phyloP scores from a whole-genome alignment of 2,329 filamentous ascomycete genomes.

The Fusarium sp. region DNA sequence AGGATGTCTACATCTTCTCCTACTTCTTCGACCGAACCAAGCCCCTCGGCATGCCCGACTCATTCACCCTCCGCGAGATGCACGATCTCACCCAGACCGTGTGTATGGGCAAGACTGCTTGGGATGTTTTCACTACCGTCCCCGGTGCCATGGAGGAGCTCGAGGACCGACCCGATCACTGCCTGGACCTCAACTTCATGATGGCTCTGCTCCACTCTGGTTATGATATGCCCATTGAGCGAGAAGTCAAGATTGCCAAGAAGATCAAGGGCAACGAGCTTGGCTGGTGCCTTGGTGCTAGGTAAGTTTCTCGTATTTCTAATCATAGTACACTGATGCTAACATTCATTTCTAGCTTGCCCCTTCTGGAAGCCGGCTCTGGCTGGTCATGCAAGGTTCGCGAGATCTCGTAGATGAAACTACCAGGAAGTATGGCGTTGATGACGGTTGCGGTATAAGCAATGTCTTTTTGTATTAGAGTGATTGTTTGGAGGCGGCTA shows the following conservation, averaged over 20 bases:
- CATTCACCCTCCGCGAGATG: constrained; percentile 92
- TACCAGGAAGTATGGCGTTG: constrained; percentile 44
- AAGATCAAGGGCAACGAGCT: constrained; percentile 98
- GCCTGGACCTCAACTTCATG: constrained; percentile 98
- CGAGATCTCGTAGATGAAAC: constrained; percentile 72
- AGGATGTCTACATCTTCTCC: constrained; percentile 96
- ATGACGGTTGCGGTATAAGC: constrained; percentile 38
- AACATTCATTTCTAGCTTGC: constrained; percentile 72
- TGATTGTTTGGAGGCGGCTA: constrained; percentile 35
- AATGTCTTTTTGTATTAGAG: constrained; percentile 44
- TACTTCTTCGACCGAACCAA: constrained; percentile 98
- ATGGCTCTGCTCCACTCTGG: constrained; percentile 92
- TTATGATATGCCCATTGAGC: constrained; percentile 97
- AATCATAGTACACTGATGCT: constrained; percentile 19
- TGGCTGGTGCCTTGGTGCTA: constrained; percentile 97
- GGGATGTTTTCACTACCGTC: constrained; percentile 85
- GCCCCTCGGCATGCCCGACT: constrained; percentile 97
- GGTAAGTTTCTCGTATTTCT: constrained; percentile 68
- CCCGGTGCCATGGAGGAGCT: constrained; percentile 87
- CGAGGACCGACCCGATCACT: constrained; percentile 87
- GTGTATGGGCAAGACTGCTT: constrained; percentile 82
- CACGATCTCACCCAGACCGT: constrained; percentile 88
- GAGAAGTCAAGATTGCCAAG: constrained; percentile 98
- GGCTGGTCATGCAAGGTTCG: constrained; percentile 93
- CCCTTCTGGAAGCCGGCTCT: constrained; percentile 83